Evolutionary conservation across 352 stramenopile species (phyloP).

Genomic region (Globisporangium paroecandrum): DNA sequence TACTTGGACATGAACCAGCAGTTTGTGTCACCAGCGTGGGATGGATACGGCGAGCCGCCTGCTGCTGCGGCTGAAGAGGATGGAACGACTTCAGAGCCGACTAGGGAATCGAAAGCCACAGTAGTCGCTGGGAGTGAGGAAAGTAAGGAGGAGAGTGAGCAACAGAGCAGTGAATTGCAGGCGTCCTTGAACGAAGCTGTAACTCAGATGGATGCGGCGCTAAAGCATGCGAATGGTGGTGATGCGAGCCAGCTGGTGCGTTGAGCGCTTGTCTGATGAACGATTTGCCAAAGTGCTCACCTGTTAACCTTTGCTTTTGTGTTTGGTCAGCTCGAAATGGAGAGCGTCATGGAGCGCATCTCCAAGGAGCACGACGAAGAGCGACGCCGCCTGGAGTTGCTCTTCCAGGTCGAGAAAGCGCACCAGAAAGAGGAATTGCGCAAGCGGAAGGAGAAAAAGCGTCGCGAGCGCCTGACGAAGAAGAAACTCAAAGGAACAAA

Average conservation of each 20-base stretch:
- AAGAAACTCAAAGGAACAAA: constrained; percentile 40
- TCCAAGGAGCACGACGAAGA: constrained; percentile 66
- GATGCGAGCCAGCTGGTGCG: constrained; percentile 17
- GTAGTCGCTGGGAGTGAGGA: background rate
- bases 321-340: constrained; percentile 44
- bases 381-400: constrained; percentile 49
- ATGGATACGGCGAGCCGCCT: constrained; percentile 6
- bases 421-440: constrained; percentile 62
- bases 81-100: background rate
- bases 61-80: background rate
- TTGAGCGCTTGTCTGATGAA: background rate
- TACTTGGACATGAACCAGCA: constrained; percentile 64
- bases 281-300: background rate
- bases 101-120: background rate
- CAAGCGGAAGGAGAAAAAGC: constrained; percentile 66
- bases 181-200: constrained; percentile 23
- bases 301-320: background rate
- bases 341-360: constrained; percentile 56
- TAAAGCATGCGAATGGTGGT: constrained; percentile 16
- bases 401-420: constrained; percentile 66
- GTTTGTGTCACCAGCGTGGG: constrained; percentile 32
- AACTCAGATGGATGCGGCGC: constrained; percentile 29
- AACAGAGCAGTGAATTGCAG: background rate
- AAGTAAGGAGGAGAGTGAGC: background rate
- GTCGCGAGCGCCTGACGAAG: constrained; percentile 41